These are phyloP conservation scores for Phytophthora multivora DNA, from an alignment of 352 stramenopile genomes.

Conservation along the genomic window DNA sequence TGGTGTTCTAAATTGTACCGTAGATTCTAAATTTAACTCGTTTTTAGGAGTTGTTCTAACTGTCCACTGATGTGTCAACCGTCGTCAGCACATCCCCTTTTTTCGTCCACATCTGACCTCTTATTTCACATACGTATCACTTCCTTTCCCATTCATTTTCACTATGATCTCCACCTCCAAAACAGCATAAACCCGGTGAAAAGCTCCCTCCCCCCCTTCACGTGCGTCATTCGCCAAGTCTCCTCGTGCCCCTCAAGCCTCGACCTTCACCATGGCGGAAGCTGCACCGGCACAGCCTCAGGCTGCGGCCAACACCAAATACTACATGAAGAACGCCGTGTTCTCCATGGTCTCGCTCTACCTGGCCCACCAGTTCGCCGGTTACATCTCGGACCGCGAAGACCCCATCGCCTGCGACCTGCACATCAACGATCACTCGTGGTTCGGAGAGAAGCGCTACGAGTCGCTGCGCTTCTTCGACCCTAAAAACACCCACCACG, in stretches of 20 bases:
- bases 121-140: background rate
- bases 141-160: slow-evolving; percentile 1
- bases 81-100: slow-evolving; percentile 11
- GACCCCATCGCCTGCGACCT: slow-evolving; percentile 58
- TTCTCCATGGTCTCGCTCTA: slow-evolving; percentile 81
- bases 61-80: slow-evolving; percentile 3
- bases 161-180: background rate
- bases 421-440: slow-evolving; percentile 80
- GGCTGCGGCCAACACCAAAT: slow-evolving; percentile 53
- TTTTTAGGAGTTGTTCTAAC: background rate
- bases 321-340: slow-evolving; percentile 76
- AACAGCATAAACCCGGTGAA: background rate
- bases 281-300: slow-evolving; percentile 29
- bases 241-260: slow-evolving; percentile 11
- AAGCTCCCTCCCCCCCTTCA: slow-evolving; percentile 2
- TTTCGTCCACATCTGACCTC: slow-evolving; percentile 16
- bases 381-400: slow-evolving; percentile 69
- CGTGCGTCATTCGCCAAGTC: slow-evolving; percentile 34
- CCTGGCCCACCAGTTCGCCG: slow-evolving; percentile 54
- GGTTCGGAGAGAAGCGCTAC: slow-evolving; percentile 65
- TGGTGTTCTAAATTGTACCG: too few species aligned
- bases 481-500: slow-evolving; percentile 67
- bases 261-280: slow-evolving; percentile 31
- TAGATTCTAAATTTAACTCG: too few species aligned
- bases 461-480: slow-evolving; percentile 80